Evolutionary conservation across 306 rosid genomes (phyloP).

Genomic region (barrel medic (Medicago truncatula)): MtrunA17r5.0-ANR NC_053043.1:16607001-16607500

Average conservation of each 20-base stretch:
- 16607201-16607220: not conserved
- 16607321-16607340: not conserved
- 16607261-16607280: too few species aligned
- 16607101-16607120: not conserved
- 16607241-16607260: conserved; percentile 3
- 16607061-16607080: not conserved
- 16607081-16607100: not conserved
- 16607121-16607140: not conserved
- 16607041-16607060: too few species aligned
- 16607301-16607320: not conserved
- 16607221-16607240: not conserved
- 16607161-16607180: not conserved
- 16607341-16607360: not conserved
- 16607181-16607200: not conserved
- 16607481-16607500: too few species aligned
- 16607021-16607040: too few species aligned
- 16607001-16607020: too few species aligned
- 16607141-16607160: not conserved
- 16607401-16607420: not conserved
- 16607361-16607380: too few species aligned
- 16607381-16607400: conserved; percentile 5
- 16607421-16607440: not conserved
- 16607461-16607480: not conserved
- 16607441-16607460: not conserved
- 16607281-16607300: not conserved